Evolutionary conservation across 2,329 filamentous ascomycete species (phyloP).

Genomic region (Magnaporthales sp.): DNA sequence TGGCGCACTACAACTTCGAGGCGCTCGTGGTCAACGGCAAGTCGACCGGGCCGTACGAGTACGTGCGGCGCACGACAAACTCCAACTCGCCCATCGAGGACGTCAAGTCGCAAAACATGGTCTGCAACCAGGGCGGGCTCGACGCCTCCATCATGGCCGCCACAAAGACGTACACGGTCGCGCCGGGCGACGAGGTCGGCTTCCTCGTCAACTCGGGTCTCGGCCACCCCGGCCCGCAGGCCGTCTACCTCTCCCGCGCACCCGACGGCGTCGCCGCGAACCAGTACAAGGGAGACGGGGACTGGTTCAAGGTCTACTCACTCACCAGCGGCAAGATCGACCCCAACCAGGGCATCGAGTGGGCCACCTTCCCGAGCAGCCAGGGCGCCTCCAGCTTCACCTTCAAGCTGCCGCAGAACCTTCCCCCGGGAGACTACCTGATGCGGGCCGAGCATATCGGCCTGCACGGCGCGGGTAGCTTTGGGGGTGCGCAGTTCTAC

Average conservation of each 20-base stretch:
- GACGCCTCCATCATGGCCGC: constrained; percentile 25
- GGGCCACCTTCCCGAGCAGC: constrained; percentile 6
- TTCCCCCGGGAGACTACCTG: constrained; percentile 18
- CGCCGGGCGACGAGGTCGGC: constrained; percentile 30
- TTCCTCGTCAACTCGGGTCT: constrained; percentile 27
- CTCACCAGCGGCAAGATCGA: not conserved
- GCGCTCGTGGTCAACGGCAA: constrained; percentile 12
- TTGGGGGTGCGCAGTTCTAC: constrained; percentile 10
- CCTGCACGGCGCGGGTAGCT: constrained; percentile 7
- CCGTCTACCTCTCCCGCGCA: constrained; percentile 22
- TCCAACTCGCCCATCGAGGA: constrained; percentile 30
- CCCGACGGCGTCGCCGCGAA: constrained; percentile 8
- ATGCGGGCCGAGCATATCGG: constrained; percentile 11
- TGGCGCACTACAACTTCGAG: constrained; percentile 6
- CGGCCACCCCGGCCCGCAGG: constrained; percentile 27
- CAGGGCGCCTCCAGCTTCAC: constrained; percentile 3
- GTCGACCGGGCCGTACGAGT: constrained; percentile 13
- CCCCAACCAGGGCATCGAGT: not conserved
- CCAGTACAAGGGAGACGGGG: constrained; percentile 10
- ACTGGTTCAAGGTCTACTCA: constrained; percentile 12
- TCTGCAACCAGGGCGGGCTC: constrained; percentile 24
- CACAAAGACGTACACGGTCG: constrained; percentile 25
- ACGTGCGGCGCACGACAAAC: constrained; percentile 13
- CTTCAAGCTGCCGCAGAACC: constrained; percentile 28
- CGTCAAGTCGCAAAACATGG: constrained; percentile 25